Percentiles rank a stretch among this genome's conserved stretches.
phyloP scores from a whole-genome alignment of 2,329 filamentous ascomycete genomes.

The Cadophora malorum region DNA sequence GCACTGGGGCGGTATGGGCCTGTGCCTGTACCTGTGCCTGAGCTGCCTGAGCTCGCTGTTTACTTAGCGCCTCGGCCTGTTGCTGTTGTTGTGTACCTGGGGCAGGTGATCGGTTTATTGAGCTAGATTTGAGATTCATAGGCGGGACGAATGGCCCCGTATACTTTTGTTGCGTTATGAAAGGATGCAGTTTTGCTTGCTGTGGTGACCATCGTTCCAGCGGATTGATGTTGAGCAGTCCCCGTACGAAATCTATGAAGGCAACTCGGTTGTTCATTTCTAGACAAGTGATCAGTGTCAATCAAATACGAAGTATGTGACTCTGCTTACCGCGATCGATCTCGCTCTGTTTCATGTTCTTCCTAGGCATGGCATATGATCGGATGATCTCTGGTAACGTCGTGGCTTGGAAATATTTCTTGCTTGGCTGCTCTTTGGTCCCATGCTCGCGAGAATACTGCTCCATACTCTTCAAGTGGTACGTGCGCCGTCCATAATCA shows the following conservation, averaged over 20 bases:
- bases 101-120: conserved; percentile 84
- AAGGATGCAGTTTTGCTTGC: conserved; percentile 95
- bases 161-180: conserved; percentile 98
- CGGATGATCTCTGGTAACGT: conserved; percentile 97
- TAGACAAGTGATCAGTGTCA: conserved; percentile 49
- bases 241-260: conserved; percentile 97
- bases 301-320: conserved; percentile 26
- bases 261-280: conserved; percentile 98
- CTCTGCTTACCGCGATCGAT: conserved; percentile 82
- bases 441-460: conserved; percentile 95
- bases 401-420: conserved; percentile 97
- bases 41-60: conserved; percentile 80
- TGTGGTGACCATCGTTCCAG: conserved; percentile 97
- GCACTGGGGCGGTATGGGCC: conserved; percentile 57
- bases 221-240: conserved; percentile 91
- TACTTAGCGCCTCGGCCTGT: conserved; percentile 91
- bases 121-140: conserved; percentile 92
- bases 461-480: conserved; percentile 95
- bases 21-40: conserved; percentile 53
- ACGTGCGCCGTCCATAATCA: conserved; percentile 89
- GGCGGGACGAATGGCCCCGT: conserved; percentile 95
- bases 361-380: conserved; percentile 96
- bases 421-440: conserved; percentile 98
- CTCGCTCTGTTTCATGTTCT: conserved; percentile 98
- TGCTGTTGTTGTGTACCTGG: conserved; percentile 96